phyloP scores from a whole-genome alignment of 257 asterid species.

The Mitragyna speciosa region DNA sequence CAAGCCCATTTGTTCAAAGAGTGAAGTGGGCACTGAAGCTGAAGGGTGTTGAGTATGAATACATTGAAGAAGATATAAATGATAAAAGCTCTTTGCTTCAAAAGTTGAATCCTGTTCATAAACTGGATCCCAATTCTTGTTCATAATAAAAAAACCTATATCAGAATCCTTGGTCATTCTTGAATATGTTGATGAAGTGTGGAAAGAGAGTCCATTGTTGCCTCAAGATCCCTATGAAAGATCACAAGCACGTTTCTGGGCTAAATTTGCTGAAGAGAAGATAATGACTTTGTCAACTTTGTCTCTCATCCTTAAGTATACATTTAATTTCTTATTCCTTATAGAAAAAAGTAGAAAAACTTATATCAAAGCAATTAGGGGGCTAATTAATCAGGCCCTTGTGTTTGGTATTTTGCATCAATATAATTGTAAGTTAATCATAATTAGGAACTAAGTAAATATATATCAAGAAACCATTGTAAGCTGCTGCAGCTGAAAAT shows the following conservation, averaged over 20 bases:
- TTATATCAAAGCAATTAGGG: too few relatives aligned
- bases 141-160: conserved; percentile 34
- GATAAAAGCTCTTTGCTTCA: conserved; percentile 32
- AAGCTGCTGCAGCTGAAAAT: too few relatives aligned
- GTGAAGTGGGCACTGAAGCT: conserved; percentile 47
- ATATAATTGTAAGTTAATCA: too few relatives aligned
- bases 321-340: too few relatives aligned
- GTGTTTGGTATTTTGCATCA: too few relatives aligned
- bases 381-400: too few relatives aligned
- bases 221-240: conserved; percentile 25
- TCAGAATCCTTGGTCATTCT: conserved; percentile 37
- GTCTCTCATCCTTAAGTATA: too few relatives aligned
- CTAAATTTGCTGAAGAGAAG: conserved; percentile 6
- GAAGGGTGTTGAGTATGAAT: conserved; percentile 41
- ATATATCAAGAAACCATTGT: too few relatives aligned
- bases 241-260: neutral
- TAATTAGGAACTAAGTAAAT: too few relatives aligned
- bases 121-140: conserved; percentile 42
- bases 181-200: conserved; percentile 43
- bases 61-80: conserved; percentile 43
- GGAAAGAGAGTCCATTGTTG: conserved; percentile 34
- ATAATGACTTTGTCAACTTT: too few relatives aligned
- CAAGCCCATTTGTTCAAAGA: conserved; percentile 38
- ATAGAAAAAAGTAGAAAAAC: too few relatives aligned
- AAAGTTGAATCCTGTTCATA: conserved; percentile 35